phyloP scores from a whole-genome alignment of 495 filamentous ascomycete species.

The Aspergillus carlsbadensis region DNA sequence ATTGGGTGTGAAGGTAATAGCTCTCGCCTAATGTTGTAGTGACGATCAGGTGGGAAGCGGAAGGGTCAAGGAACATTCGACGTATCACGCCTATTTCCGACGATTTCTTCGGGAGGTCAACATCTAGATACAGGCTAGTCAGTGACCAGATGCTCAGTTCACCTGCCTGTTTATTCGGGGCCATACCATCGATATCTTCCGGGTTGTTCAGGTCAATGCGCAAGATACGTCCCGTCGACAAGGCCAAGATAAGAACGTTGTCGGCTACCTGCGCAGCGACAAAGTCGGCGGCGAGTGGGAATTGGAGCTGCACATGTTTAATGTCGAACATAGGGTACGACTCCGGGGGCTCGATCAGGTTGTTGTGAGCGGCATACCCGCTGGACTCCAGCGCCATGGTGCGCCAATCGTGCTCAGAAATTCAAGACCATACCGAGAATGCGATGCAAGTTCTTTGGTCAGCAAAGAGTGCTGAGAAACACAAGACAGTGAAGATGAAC shows the following conservation, averaged over 20 bases:
- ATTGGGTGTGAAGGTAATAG: conserved; percentile 96
- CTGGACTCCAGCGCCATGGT: conserved; percentile 56
- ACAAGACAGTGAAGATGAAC: neutral
- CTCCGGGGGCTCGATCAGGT: conserved; percentile 58
- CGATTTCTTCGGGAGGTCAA: conserved; percentile 92
- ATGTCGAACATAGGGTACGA: conserved; percentile 85
- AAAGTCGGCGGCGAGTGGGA: conserved; percentile 88
- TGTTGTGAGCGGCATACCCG: conserved; percentile 54
- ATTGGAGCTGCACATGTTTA: conserved; percentile 85
- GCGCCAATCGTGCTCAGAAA: conserved; percentile 27
- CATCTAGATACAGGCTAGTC: conserved; percentile 57
- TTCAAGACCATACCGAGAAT: conserved; percentile 39
- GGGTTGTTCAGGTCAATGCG: conserved; percentile 92
- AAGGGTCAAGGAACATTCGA: conserved; percentile 94
- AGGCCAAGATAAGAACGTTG: conserved; percentile 88
- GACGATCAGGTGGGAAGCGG: conserved; percentile 90
- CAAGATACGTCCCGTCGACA: conserved; percentile 84
- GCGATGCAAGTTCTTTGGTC: conserved; percentile 11
- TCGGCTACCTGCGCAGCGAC: conserved; percentile 96
- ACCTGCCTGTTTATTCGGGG: neutral
- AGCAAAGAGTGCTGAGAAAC: conserved; percentile 11
- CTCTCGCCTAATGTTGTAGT: conserved; percentile 91
- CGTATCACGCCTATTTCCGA: conserved; percentile 89
- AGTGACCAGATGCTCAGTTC: neutral
- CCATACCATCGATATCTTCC: conserved; percentile 87